Evolutionary conservation across 2,329 filamentous ascomycete genomes (phyloP), one percentile per base, ranked within the genome.

Genomic region (Colletotrichum eremochloae): DNA sequence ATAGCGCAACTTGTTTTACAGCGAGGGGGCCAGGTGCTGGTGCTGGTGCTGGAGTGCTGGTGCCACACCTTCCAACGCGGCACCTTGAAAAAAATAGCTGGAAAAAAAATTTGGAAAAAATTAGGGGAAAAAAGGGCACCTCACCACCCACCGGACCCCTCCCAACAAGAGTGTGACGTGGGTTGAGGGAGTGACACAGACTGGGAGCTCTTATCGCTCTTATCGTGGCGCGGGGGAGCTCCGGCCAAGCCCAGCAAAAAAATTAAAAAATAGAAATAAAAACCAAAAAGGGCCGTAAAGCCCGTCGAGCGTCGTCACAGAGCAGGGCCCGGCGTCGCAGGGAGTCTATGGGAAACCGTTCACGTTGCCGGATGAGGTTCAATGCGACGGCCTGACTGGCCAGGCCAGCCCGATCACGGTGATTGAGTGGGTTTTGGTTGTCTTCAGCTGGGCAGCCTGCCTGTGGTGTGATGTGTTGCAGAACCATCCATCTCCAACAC

Each of bases 201-300:
- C 29, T 62, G 60, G 36, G 24, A 72, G 70, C 70, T 72, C 70
- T 72, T 72, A 72, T 72, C 70, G 60, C 44, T n/a, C 55, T 72
- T 72, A 72, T 72, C 70, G 67, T 61, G 67, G 56, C 70, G 70
- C 70, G 67, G 70, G 68, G 70, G 70, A 72, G 70, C 70, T 72
- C 67, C 62, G 46, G 70, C 57, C 64, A 71, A 58, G 57, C 57
- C 68, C 50, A 68, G 68, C 42, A 48, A 15, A 44, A 44, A 1
- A 20, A 44, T 6, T 18, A 44, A 44, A 44, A 44, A 44, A 20
- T 44, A 44, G 20, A 8, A 44, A 44, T 6, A 6, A 18, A 44
- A 44, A 40, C 2, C 18, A 44, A 44, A 44, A 48, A 42, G 66
- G 33, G 20, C 63, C 52, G 29, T 40, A 44, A 29, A 56, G 48